Base-by-base conservation (phyloP, 768 basidiomycete genomes). In the Leccinum aurantiacum region DNA sequence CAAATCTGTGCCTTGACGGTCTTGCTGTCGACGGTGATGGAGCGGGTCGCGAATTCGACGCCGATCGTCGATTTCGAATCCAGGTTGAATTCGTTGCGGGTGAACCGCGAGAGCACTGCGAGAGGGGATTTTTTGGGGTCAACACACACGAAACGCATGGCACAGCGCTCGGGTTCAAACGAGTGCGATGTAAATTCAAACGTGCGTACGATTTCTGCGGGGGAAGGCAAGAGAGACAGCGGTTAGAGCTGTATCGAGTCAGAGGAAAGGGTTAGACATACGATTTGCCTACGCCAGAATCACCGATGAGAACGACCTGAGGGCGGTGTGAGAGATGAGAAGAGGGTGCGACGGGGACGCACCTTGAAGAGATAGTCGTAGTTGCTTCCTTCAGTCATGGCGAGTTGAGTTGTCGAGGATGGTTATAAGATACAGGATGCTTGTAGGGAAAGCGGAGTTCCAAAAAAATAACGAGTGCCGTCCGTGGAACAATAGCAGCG, bases 301-400 rank as follows among this genome's bases (percentile, higher is more conserved):
- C 96, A 73, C 96, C 96, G 80, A 98, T 98, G 65, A 99, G 86
- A 68, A 99, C 96, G 69, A 98, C 93, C 96, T 98, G 49, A 38
- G n/a, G 25, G 49, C 2, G 15, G 11, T n/a, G 48, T 54, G 13
- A 54, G 44, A 3, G 24, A 15, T 10, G 7, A 11, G 9, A 10
- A 11, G 3, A 1, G 3, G 7, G 47, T 15, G 4, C 4, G n/a
- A 17, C 8, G 17, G 19, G 8, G 13, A 54, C 57, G 14, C 54
- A 95, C 96, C 86, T 99, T 98, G 89, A 98, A 98, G 67, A 99
- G 88, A 82, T 90, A 98, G 75, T 98, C 96, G 79, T 97, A 98
- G 84, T 94, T 95, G 80, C 88, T 91, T 68, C 87, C 89, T 82
- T 96, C 95, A 59, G 92, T 76, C 95, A 97, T 97, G 61, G 64